These are phyloP conservation scores for Epichloe scottii DNA, from an alignment of 2,329 filamentous ascomycete genomes.

Conservation along the genomic window DNA sequence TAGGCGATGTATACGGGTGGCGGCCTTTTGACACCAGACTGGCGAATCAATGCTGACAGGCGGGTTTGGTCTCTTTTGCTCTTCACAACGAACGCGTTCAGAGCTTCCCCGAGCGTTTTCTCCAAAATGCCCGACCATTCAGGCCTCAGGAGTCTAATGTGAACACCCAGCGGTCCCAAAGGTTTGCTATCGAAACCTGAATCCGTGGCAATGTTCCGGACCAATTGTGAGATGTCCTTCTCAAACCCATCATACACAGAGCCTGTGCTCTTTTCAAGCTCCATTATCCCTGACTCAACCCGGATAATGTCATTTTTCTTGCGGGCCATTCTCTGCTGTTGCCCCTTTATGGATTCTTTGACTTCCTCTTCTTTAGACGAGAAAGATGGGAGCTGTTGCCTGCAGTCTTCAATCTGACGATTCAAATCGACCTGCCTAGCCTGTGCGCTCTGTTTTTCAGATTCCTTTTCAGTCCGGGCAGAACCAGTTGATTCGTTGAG, in stretches of 20 bases:
- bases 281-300: constrained; percentile 30
- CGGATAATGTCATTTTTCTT: constrained; percentile 43
- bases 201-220: constrained; percentile 59
- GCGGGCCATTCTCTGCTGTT: constrained; percentile 19
- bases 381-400: constrained; percentile 20
- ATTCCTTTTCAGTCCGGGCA: constrained; percentile 49
- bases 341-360: constrained; percentile 18
- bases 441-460: constrained; percentile 29
- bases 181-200: constrained; percentile 56
- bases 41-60: constrained; percentile 53
- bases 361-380: constrained; percentile 20
- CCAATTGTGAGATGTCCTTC: constrained; percentile 45
- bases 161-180: constrained; percentile 69
- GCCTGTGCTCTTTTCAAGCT: constrained; percentile 44
- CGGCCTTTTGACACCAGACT: constrained; percentile 37
- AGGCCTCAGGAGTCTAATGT: constrained; percentile 64
- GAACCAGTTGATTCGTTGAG: constrained; percentile 60
- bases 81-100: constrained; percentile 73
- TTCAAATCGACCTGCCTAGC: constrained; percentile 15
- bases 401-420: constrained; percentile 16
- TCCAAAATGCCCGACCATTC: constrained; percentile 80
- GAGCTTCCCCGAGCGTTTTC: constrained; percentile 52
- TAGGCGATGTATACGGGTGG: constrained; percentile 28
- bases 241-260: constrained; percentile 54
- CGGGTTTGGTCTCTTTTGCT: constrained; percentile 63